Base-by-base conservation (phyloP, 257 asterid genomes). In the Fraxinus americana region DNA sequence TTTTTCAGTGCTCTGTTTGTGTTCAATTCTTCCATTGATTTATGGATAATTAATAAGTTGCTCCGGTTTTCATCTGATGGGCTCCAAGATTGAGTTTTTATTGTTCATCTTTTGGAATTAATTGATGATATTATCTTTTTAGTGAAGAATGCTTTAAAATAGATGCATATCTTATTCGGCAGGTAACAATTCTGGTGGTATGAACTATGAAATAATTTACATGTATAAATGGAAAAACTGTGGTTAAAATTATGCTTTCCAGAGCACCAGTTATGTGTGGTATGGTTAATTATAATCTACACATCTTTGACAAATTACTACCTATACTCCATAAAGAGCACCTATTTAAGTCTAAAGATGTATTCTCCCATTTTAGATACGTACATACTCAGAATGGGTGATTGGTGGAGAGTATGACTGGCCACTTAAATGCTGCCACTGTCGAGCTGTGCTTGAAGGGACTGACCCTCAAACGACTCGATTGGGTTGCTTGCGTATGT, bases 261-360 rank as follows among this genome's bases (percentile, higher is more conserved):
- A 2, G 99, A 95, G 84, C 99, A 95, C 85, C 98, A 90, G 85
- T 86, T 89, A 70, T 95, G 99, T 70, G 97, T 91, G 99, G 99
- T 95, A 95, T 68, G 91, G 73, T 83, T 63, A 74, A 17, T 72
- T 35, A 17, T 35, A 11, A 66, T 63, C 36, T 45, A 29, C 63
- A 39, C 13, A 29, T 16, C 69, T 63, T 63, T 27, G 69, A 63
- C 36, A 43, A 43, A 43, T 12, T 0, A 12, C 16, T 0, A 2
- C 19, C 19, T 63, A 63, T 23, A 27, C 69, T 3, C 4, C 69
- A 11, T 63, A 2, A 63, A 1, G 35, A 63, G 69, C 69, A 23
- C 19, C 16, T 0, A 52, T 45, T n/a, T 9, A 52, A 68, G 54
- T 82, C 11, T 59, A 70, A 59, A 39, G 57, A 12, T 52, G 11